A percentile compares a stretch with the other conserved stretches of the same genome.
Evolutionary conservation across 352 stramenopile species (phyloP).

Genomic region (Elongisporangium anandrum): DNA sequence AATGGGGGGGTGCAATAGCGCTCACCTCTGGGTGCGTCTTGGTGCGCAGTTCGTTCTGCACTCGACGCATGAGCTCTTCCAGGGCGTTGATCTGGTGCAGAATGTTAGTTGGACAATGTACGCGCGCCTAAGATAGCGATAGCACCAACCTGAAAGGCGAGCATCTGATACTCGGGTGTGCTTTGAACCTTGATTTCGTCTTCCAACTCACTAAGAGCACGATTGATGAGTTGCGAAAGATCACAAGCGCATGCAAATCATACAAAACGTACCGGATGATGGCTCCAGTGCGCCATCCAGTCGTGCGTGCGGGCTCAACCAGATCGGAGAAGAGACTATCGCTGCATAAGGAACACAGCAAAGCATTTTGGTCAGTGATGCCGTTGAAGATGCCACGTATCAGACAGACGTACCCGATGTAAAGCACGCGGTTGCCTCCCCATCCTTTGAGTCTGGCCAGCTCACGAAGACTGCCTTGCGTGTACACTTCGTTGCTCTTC

Average conservation of each 20-base stretch:
- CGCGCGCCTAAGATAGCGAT: neutral
- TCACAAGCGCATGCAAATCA: neutral
- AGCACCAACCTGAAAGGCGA: slow-evolving; percentile 42
- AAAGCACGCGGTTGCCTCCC: slow-evolving; percentile 82
- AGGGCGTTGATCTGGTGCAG: slow-evolving; percentile 40
- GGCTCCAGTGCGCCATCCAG: slow-evolving; percentile 90
- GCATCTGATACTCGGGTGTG: slow-evolving; percentile 51
- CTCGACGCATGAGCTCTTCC: slow-evolving; percentile 59
- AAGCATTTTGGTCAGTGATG: neutral
- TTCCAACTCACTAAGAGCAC: slow-evolving; percentile 67
- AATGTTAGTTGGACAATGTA: neutral
- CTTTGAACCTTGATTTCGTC: slow-evolving; percentile 74
- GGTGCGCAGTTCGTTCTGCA: slow-evolving; percentile 50
- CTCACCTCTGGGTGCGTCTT: slow-evolving; percentile 30
- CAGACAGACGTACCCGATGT: slow-evolving; percentile 78
- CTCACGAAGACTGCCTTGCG: slow-evolving; percentile 68
- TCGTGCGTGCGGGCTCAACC: slow-evolving; percentile 91
- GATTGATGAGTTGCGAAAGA: neutral
- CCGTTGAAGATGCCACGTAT: neutral
- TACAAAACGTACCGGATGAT: slow-evolving; percentile 72
- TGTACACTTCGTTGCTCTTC: slow-evolving; percentile 67
- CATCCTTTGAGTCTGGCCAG: slow-evolving; percentile 59
- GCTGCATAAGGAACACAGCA: slow-evolving; percentile 17
- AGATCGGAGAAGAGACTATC: slow-evolving; percentile 94
- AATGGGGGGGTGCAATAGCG: neutral